Conservation (phyloP, 78 protist species). For the Cavenderia fasciculata region DNA sequence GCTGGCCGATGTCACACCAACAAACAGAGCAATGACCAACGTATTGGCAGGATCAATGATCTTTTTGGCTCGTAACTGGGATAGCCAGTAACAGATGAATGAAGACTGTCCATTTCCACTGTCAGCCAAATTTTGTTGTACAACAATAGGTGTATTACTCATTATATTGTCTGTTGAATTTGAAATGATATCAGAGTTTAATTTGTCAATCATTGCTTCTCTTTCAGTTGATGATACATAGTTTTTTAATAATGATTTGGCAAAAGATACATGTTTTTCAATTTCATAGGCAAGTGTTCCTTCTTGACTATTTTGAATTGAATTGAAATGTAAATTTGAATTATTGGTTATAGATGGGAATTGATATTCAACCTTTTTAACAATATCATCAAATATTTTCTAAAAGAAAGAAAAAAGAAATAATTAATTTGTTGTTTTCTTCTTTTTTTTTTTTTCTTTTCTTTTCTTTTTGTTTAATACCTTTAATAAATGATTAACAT, state of each 20-base stretch:
- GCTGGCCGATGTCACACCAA: conserved; percentile 23
- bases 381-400: no score
- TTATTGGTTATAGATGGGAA: not conserved
- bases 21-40: not conserved
- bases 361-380: no score
- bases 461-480: no score
- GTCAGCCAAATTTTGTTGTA: not conserved
- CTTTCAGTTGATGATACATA: not conserved
- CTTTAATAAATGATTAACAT: no score
- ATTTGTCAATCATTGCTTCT: no score
- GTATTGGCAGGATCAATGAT: not conserved
- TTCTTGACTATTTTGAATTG: not conserved
- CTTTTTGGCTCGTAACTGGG: not conserved
- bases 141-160: not conserved
- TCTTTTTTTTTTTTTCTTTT: not conserved
- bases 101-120: conserved; percentile 42
- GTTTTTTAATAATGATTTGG: not conserved
- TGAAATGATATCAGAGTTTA: no score
- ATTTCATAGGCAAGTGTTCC: no score
- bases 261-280: conserved; percentile 29
- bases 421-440: not conserved
- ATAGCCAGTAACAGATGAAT: conserved; percentile 12
- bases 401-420: no score
- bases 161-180: not conserved
- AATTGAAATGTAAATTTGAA: not conserved